A percentile compares a stretch with the other conserved stretches of the same genome.
These are phyloP conservation scores for Phialophora tarda DNA, from an alignment of 2,329 filamentous ascomycete species.

Conservation along the genomic window DNA sequence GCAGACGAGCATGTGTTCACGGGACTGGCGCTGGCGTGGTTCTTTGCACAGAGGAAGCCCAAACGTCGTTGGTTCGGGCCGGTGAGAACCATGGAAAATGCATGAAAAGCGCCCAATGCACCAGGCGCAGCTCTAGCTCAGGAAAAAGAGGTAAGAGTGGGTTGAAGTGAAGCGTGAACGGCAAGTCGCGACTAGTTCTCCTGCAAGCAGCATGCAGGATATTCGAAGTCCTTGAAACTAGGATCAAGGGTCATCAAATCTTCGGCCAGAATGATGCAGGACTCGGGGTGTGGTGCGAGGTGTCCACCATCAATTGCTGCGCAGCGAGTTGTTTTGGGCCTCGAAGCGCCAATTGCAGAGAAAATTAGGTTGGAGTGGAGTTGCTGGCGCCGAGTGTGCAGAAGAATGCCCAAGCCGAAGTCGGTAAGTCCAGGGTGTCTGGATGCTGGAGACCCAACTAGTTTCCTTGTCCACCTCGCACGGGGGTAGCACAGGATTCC, in stretches of 20 bases:
- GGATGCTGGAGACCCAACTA: constrained; percentile 25
- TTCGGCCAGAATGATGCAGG: constrained; percentile 25
- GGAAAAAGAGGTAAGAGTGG: constrained; percentile 13
- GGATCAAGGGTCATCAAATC: constrained; percentile 30
- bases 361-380: constrained; percentile 26
- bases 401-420: constrained; percentile 33
- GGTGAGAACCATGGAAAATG: constrained; percentile 12
- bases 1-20: constrained; percentile 35
- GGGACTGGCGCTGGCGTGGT: constrained; percentile 26
- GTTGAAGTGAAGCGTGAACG: constrained; percentile 8
- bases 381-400: constrained; percentile 23
- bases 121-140: constrained; percentile 24
- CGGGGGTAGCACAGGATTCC: constrained; percentile 21
- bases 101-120: constrained; percentile 21
- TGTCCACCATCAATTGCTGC: constrained; percentile 22
- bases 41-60: constrained; percentile 17
- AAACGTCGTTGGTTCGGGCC: constrained; percentile 7
- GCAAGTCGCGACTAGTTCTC: constrained; percentile 11
- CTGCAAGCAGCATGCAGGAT: constrained; percentile 16
- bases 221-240: constrained; percentile 20
- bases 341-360: constrained; percentile 37
- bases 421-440: constrained; percentile 27
- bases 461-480: constrained; percentile 19
- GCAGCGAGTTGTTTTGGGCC: constrained; percentile 30
- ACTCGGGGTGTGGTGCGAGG: constrained; percentile 31